Evolutionary conservation across 495 filamentous ascomycete species (phyloP).

Genomic region (Collariella sp.): DNA sequence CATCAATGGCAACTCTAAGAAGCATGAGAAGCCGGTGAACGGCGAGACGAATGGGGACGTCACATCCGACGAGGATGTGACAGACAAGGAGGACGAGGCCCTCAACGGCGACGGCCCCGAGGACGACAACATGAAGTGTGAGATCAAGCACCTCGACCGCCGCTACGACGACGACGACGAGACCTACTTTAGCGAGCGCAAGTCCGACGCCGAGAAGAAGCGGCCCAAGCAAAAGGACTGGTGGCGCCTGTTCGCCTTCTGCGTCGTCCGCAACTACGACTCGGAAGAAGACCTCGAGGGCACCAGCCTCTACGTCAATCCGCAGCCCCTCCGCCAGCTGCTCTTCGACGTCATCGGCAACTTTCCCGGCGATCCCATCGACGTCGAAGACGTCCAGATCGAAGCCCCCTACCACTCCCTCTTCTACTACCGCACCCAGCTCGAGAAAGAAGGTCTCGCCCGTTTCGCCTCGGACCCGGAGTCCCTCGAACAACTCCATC

Average conservation of each 20-base stretch:
- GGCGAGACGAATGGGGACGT: not conserved
- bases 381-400: conserved; percentile 27
- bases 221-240: conserved; percentile 26
- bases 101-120: not conserved
- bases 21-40: not conserved
- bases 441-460: conserved; percentile 20
- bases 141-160: conserved; percentile 33
- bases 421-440: conserved; percentile 25
- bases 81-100: not conserved
- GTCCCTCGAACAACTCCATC: conserved; percentile 19
- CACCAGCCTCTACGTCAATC: conserved; percentile 27
- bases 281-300: conserved; percentile 16
- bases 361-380: conserved; percentile 25
- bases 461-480: conserved; percentile 27
- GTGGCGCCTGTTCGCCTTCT: conserved; percentile 31
- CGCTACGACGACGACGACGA: conserved; percentile 23
- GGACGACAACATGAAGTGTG: conserved; percentile 29
- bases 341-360: conserved; percentile 25
- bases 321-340: conserved; percentile 26
- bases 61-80: not conserved
- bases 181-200: conserved; percentile 23
- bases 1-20: not conserved
- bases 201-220: conserved; percentile 21
- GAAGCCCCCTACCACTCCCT: conserved; percentile 25
- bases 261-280: conserved; percentile 24